These are phyloP conservation scores for Neotropicomus parvogracilis DNA, from an alignment of 1,284 basidiomycete species.

Conservation along the genomic window DNA sequence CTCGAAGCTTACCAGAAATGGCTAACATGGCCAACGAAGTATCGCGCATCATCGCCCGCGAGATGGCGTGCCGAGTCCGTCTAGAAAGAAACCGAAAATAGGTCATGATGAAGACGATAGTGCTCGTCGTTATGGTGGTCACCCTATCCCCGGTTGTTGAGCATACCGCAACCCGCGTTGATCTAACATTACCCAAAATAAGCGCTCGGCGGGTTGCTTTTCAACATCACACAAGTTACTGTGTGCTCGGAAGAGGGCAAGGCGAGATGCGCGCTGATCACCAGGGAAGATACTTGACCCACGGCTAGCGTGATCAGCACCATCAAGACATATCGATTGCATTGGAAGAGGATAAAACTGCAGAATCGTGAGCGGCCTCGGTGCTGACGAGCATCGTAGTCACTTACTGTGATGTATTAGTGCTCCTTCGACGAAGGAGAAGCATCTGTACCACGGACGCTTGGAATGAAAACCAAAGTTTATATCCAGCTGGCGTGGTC, in stretches of 20 bases:
- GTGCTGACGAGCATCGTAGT: no score
- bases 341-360: slow-evolving; percentile 5
- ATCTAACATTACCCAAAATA: slow-evolving; percentile 26
- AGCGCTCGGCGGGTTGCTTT: slow-evolving; percentile 8
- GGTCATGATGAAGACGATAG: slow-evolving; percentile 7
- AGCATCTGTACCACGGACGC: slow-evolving; percentile 17
- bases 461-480: slow-evolving; percentile 21
- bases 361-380: no score
- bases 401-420: no score
- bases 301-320: slow-evolving; percentile 6
- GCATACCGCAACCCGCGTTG: no score
- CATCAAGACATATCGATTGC: slow-evolving; percentile 3
- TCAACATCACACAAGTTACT: slow-evolving; percentile 18
- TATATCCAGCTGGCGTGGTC: slow-evolving; percentile 11
- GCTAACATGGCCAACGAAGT: neutral
- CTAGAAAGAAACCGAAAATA: neutral
- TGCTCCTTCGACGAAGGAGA: neutral
- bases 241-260: slow-evolving; percentile 14
- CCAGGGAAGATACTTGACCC: slow-evolving; percentile 20
- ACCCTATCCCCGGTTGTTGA: slow-evolving; percentile 2
- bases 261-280: slow-evolving; percentile 13
- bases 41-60: neutral
- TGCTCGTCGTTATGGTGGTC: slow-evolving; percentile 16
- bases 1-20: neutral
- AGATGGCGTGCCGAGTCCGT: neutral